Base-by-base conservation (phyloP, 2,329 filamentous ascomycete species). In the Cytospora paraplurivora region DNA sequence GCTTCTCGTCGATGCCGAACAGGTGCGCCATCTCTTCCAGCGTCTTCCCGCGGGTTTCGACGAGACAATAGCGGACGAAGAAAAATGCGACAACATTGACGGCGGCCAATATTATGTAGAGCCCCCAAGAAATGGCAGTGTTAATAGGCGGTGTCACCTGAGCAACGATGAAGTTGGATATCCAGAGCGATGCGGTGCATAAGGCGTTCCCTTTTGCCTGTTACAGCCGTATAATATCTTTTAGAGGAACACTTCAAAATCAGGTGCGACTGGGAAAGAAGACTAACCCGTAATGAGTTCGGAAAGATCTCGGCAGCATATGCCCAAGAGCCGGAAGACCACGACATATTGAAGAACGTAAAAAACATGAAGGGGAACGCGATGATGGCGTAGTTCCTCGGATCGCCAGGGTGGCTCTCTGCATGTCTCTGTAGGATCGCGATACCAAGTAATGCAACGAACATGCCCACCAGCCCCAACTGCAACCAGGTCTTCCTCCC, bases 241-340 rank as follows among this genome's bases (percentile, higher is more conserved):
- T 60, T 27, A 59, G 34, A 4, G 12, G 5, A 7, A 17, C 4
- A 17, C 33, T 8, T 21, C 7, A 21, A 3, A 1, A 2, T 19
- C 7, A 27, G 27, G 27, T 21, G 10, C 8, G 33, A 17, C 1
- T 5, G 7, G 44, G 21, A 32, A 27, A 11, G 37, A 12, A 8
- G 19, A 68, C 71, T 70, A 52, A 72, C 72, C 34, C 71, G 67
- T 27, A 72, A 55, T 27, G 70, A 68, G 47, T 70, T 69, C 1
- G 72, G 72, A 56, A 74, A 74, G 34, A 74, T 74, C 63, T 73
- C 71, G 0, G 72, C 70, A 8, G 71, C 72, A 55, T 74, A 74
- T 2, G 71, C 69, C 72, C 71, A 72, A 3, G 68, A 71, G 19
- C 72, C 72, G 1, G 70, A 68, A 49, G 70, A 70, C 71, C 71